Evolutionary conservation across 2,329 filamentous ascomycete species (phyloP), one percentile per base, ranked within the genome.

Genomic region (Plectosphaerella cucumerina): DNA sequence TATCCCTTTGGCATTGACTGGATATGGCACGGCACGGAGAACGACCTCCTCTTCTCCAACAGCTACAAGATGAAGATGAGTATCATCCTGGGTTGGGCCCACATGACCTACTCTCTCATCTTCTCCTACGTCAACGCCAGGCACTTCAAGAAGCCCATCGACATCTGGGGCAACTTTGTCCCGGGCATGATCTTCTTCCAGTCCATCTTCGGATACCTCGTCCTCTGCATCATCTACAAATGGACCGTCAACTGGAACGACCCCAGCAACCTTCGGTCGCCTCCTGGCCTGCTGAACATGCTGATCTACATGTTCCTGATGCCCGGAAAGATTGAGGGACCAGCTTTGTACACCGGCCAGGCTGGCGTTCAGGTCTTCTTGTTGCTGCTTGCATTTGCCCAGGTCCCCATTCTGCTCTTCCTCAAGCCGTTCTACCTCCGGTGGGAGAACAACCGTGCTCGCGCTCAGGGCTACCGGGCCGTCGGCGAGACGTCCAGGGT

Each of bases 51-150:
- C 47, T 99, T 99, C 75, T 88, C 84, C 68, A 99, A 99, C 86
- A 95, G 89, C 71, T 95, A 94, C 81, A 99, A 99, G 85, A 99
- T 99, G 94, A 99, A 99, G 80, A 89, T 99, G 73, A 95, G 90
- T 76, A 97, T 99, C 66, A 83, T 99, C 59, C 81, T 99, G 58
- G 94, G 95, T 69, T 99, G 95, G 94, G 84, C 84, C 53, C 92
- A 97, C 75, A 99, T 99, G 94, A 99, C 94, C 3, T 99, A 96
- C 74, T 97, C 94, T 17, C 83, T 99, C 44, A 92, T 89, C 75
- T 86, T 96, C 65, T 87, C 94, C 21, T 94, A 89, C 64, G 82
- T 96, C 78, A 99, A 99, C 66, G 93, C 91, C 47, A 86, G 86
- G 51, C 90, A 97, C 71, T 99, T 97, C 80, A 93, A 92, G 77